Evolutionary conservation across 306 rosid species (phyloP).

Genomic region (Sicyos baderoa): DNA sequence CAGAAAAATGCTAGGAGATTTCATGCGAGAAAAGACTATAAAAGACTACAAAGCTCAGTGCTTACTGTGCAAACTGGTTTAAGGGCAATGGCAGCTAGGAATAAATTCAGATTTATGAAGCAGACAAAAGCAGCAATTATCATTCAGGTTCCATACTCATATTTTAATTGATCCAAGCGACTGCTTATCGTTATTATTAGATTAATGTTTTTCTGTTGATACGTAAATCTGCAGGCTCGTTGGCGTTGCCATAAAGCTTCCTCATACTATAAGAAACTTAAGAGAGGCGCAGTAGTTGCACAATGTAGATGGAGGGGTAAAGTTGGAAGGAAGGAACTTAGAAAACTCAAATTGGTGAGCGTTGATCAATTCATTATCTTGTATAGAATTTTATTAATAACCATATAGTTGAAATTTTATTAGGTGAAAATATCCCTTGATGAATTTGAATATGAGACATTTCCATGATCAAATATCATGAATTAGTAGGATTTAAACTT

Average conservation of each 20-base stretch:
- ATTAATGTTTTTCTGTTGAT: background rate
- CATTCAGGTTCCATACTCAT: constrained; percentile 49
- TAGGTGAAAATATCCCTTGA: background rate
- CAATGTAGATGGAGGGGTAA: constrained; percentile 86
- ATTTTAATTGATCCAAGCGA: constrained; percentile 22
- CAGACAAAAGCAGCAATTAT: constrained; percentile 63
- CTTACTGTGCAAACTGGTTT: constrained; percentile 75
- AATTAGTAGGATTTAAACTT: background rate
- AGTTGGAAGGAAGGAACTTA: constrained; percentile 67
- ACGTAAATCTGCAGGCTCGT: constrained; percentile 51
- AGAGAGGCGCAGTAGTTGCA: constrained; percentile 59
- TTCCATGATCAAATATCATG: background rate
- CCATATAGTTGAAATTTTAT: background rate
- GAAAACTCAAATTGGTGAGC: constrained; percentile 86
- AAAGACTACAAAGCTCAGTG: constrained; percentile 46
- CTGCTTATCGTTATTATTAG: constrained; percentile 6
- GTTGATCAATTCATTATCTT: background rate
- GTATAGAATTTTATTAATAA: background rate
- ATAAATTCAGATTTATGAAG: constrained; percentile 61
- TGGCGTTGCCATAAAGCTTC: constrained; percentile 79
- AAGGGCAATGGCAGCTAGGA: constrained; percentile 75
- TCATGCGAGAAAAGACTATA: constrained; percentile 51
- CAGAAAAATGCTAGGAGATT: constrained; percentile 63
- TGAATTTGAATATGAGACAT: background rate
- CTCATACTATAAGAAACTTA: constrained; percentile 61